Evolutionary conservation across 495 filamentous ascomycete genomes (phyloP), one percentile per base, ranked within the genome.

Genomic region (Parathielavia hyrcaniae): DNA sequence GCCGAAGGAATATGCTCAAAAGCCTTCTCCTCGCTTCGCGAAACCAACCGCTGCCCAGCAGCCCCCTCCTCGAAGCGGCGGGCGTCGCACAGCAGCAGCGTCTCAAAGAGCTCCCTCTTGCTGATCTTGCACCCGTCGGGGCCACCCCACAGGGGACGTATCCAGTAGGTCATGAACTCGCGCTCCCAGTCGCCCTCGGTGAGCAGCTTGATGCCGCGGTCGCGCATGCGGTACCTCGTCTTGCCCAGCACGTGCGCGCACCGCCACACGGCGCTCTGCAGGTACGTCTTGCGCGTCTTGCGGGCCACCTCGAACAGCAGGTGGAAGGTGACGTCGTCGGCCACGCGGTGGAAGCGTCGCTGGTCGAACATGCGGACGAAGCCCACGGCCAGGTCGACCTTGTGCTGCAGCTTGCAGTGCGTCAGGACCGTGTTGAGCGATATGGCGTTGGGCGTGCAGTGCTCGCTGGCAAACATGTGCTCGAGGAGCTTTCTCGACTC

Each of bases 381-480:
- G 10, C 44, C 30, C 36, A 64, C 20, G 11, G 67, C 65, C 3
- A 17, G 19, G 32, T 63, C 46, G 49, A 64, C 10, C 17, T 53
- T 55, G 17, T 26, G n/a, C 4, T 65, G 62, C 1, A 36, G 6
- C 38, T 58, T 62, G 58, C 64, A 64, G 55, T 74, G 68, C 16
- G 66, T 67, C 4, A 78, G 40, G 19, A 75, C 39, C n/a, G 62
- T 75, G 53, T 68, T 75, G 10, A 77, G 58, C 5, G 73, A 67
- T 30, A 67, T 48, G 5, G 39, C 46, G 49, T 63, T 55, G 4
- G 69, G 69, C 36, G 38, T 35, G 14, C 50, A 38, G 16, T 44
- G 17, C n/a, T 41, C 5, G 32, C 23, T 23, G 41, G 23, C 19
- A 45, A 53, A 56, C 53, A 75, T 64, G 4, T 64, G 38, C 22